A percentile compares a stretch with the other conserved stretches of the same genome.
These are phyloP conservation scores for Phaffia tasmanica DNA, from an alignment of 768 basidiomycete species.

Conservation along the genomic window DNA sequence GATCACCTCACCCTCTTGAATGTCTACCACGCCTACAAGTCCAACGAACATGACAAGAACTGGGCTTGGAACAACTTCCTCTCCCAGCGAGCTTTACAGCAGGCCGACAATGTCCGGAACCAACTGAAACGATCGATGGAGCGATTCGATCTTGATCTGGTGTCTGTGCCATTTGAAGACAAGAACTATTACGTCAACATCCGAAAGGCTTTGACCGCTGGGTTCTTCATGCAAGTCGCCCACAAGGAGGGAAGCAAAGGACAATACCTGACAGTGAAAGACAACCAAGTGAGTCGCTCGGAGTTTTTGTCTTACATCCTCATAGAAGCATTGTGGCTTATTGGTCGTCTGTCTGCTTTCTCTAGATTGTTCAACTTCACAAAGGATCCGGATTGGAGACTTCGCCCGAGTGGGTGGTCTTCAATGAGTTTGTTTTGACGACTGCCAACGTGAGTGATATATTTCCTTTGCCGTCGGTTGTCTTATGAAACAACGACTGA, in stretches of 20 bases:
- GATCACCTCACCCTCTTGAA: constrained; percentile 92
- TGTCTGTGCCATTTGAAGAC: constrained; percentile 55
- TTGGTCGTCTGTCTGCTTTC: no score
- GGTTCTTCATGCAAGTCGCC: constrained; percentile 97
- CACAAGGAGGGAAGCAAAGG: constrained; percentile 86
- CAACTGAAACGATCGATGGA: constrained; percentile 89
- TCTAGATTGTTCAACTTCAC: constrained; percentile 25
- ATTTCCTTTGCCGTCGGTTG: neutral
- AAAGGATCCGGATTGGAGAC: constrained; percentile 25
- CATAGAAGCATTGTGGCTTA: constrained; percentile 40
- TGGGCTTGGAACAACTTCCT: constrained; percentile 91
- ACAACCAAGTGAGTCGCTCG: constrained; percentile 60
- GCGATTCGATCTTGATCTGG: constrained; percentile 62
- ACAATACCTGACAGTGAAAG: constrained; percentile 81
- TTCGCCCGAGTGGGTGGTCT: constrained; percentile 50
- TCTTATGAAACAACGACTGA: neutral
- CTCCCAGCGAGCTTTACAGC: constrained; percentile 64
- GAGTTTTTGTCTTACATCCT: constrained; percentile 11
- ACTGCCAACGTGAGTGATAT: constrained; percentile 43
- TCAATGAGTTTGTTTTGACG: constrained; percentile 91
- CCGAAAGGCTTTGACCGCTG: constrained; percentile 71
- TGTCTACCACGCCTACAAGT: constrained; percentile 82
- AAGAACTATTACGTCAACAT: constrained; percentile 57
- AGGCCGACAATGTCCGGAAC: constrained; percentile 85
- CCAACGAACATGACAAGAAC: constrained; percentile 63